Evolutionary conservation across 768 basidiomycete genomes (phyloP).

Genomic region (Guyanaporus albipodus): DNA sequence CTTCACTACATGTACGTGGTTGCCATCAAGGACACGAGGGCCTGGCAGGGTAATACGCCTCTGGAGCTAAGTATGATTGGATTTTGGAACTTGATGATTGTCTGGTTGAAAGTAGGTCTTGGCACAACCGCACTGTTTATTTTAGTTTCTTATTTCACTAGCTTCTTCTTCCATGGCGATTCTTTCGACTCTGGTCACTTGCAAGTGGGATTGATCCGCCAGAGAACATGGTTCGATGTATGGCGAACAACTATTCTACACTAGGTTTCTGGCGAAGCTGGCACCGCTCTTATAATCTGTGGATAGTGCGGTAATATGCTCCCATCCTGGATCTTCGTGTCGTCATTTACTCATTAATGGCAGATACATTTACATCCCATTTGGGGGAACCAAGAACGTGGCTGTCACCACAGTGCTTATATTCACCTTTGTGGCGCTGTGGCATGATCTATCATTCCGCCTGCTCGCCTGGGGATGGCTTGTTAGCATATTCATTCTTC

Average conservation of each 20-base stretch:
- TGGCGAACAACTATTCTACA: constrained; percentile 95
- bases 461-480: constrained; percentile 98
- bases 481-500: constrained; percentile 82
- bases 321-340: neutral
- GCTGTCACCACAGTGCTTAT: constrained; percentile 69
- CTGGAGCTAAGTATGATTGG: constrained; percentile 88
- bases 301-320: constrained; percentile 77
- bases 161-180: constrained; percentile 94
- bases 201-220: constrained; percentile 87
- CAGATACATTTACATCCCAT: constrained; percentile 92
- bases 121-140: neutral
- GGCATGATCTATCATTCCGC: constrained; percentile 90
- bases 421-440: constrained; percentile 95
- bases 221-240: constrained; percentile 98
- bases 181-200: constrained; percentile 93
- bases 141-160: constrained; percentile 28
- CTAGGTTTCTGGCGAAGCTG: constrained; percentile 94
- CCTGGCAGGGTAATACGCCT: constrained; percentile 77
- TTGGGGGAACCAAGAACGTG: constrained; percentile 65
- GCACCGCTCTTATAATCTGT: constrained; percentile 96
- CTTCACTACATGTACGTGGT: constrained; percentile 96
- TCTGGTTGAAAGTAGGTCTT: constrained; percentile 86
- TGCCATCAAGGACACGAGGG: constrained; percentile 86
- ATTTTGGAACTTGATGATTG: constrained; percentile 94
- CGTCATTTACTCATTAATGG: neutral